These are phyloP conservation scores for Aspergillus sp. DNA, from an alignment of 2,329 filamentous ascomycete genomes.

Conservation along the genomic window DNA sequence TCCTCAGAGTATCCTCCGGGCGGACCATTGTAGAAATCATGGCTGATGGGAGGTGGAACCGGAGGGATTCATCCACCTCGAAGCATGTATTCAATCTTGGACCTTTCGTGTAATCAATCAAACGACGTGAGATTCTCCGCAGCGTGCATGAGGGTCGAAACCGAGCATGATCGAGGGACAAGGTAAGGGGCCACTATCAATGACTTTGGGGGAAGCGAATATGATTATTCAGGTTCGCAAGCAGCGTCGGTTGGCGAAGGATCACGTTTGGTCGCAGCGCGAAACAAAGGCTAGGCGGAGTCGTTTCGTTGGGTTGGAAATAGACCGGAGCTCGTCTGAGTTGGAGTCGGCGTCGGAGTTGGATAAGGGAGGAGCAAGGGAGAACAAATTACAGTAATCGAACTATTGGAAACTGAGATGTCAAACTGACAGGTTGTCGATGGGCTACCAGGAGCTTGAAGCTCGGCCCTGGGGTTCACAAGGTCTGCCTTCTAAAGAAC, in stretches of 20 bases:
- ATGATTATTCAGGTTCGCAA: background rate
- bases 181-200: slow-evolving; percentile 7
- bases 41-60: slow-evolving; percentile 6
- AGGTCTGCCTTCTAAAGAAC: slow-evolving; percentile 7
- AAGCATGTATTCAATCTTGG: slow-evolving; percentile 3
- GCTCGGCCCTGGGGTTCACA: slow-evolving; percentile 3
- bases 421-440: slow-evolving; percentile 18
- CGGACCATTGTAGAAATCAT: slow-evolving; percentile 39
- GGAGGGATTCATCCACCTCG: background rate
- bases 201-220: background rate
- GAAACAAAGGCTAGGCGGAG: slow-evolving; percentile 11
- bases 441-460: background rate
- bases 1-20: slow-evolving; percentile 38
- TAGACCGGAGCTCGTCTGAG: slow-evolving; percentile 8
- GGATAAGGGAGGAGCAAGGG: slow-evolving; percentile 6
- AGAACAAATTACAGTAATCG: background rate
- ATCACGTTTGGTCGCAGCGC: slow-evolving; percentile 9
- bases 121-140: slow-evolving; percentile 13
- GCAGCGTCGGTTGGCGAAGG: background rate
- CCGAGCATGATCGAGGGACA: slow-evolving; percentile 22
- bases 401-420: slow-evolving; percentile 11
- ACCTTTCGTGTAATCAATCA: slow-evolving; percentile 15
- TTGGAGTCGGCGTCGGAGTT: background rate
- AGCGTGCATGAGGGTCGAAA: slow-evolving; percentile 12
- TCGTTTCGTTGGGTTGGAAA: slow-evolving; percentile 16